Conservation (phyloP, 371 early-diverging fungal genomes). For the Umbelopsis sp. region DNA sequence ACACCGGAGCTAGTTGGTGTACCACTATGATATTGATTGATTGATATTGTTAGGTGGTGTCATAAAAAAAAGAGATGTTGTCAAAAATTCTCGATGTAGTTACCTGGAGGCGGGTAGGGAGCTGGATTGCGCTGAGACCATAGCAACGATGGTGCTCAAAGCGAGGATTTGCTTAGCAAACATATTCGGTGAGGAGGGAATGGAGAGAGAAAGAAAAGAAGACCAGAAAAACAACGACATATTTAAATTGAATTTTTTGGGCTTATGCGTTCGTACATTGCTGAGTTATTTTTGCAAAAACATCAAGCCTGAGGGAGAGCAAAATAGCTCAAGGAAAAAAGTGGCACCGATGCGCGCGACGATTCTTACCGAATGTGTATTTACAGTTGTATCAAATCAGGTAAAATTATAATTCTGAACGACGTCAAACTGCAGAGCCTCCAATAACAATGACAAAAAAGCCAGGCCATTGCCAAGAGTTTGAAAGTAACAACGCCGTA, state of each 20-base stretch:
- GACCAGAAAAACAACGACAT: background rate
- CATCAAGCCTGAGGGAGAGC: background rate
- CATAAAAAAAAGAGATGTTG: background rate
- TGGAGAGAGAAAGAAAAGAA: background rate
- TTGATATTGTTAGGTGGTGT: no score
- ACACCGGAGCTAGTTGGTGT: constrained; percentile 20
- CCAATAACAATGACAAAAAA: background rate
- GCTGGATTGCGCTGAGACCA: constrained; percentile 7
- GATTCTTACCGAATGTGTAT: constrained; percentile 14
- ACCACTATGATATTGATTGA: background rate
- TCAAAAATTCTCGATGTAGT: background rate
- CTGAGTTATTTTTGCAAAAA: background rate
- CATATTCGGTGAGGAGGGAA: constrained; percentile 2
- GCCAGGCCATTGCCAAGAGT: no score
- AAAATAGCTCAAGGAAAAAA: background rate
- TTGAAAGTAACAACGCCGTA: no score
- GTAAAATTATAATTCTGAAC: background rate
- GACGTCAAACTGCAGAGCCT: no score
- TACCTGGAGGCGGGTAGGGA: background rate
- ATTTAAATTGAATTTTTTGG: background rate
- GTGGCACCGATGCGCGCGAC: constrained; percentile 15
- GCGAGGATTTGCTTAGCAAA: background rate
- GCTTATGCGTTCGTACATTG: background rate
- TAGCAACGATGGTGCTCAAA: background rate
- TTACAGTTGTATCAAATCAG: constrained; percentile 1